phyloP scores from a whole-genome alignment of 1,284 basidiomycete genomes.

The Pascua sp. region DNA sequence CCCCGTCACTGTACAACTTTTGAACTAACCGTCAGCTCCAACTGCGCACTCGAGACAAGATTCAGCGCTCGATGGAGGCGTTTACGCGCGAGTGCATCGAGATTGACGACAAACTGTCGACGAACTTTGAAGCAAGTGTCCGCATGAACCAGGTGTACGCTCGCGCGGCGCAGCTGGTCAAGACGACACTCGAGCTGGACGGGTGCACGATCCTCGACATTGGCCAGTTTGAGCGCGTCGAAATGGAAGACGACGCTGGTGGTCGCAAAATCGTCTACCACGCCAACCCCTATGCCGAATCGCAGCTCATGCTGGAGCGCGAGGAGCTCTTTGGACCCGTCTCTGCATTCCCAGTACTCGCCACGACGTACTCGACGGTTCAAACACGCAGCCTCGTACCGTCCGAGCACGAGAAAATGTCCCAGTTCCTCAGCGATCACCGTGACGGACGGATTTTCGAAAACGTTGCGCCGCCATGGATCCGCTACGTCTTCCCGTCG shows the following conservation, averaged over 20 bases:
- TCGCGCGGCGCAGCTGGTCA: slow-evolving; percentile 79
- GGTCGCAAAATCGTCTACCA: slow-evolving; percentile 53
- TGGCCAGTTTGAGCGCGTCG: slow-evolving; percentile 81
- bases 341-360: slow-evolving; percentile 36
- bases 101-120: slow-evolving; percentile 60
- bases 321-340: slow-evolving; percentile 36
- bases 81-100: slow-evolving; percentile 93
- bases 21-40: slow-evolving; percentile 61
- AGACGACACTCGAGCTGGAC: slow-evolving; percentile 83
- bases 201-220: slow-evolving; percentile 89
- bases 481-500: slow-evolving; percentile 72
- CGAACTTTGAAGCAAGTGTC: slow-evolving; percentile 32
- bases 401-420: slow-evolving; percentile 68
- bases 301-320: slow-evolving; percentile 31
- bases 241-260: slow-evolving; percentile 43
- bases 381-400: slow-evolving; percentile 53
- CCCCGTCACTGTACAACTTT: background rate
- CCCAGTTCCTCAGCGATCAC: slow-evolving; percentile 68
- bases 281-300: slow-evolving; percentile 42
- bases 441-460: slow-evolving; percentile 83
- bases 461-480: slow-evolving; percentile 69
- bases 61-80: slow-evolving; percentile 92
- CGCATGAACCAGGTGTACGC: slow-evolving; percentile 84
- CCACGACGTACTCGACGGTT: slow-evolving; percentile 20
- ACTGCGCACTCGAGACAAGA: slow-evolving; percentile 80